Percentiles rank a stretch among this genome's conserved stretches.
These are phyloP conservation scores for Aspergillus sclerotioniger DNA, from an alignment of 495 filamentous ascomycete species.

Conservation along the genomic window DNA sequence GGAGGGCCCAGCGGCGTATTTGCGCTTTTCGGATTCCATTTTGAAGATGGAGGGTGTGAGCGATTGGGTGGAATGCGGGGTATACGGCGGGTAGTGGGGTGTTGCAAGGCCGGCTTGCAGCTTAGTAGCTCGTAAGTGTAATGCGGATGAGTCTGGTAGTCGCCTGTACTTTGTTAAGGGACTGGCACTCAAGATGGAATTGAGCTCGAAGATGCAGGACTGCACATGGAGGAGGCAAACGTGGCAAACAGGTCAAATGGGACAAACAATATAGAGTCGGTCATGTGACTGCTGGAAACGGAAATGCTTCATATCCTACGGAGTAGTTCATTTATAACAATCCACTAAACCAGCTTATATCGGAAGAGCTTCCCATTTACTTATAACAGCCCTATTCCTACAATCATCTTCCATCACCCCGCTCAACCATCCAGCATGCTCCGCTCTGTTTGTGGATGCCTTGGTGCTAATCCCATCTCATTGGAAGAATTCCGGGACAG, in stretches of 20 bases:
- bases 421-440: neutral
- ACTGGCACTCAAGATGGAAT: neutral
- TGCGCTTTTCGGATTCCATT: slow-evolving; percentile 1
- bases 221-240: neutral
- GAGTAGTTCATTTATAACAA: too few relatives aligned
- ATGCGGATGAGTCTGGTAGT: neutral
- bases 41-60: neutral
- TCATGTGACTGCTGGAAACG: neutral
- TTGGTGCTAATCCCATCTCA: neutral
- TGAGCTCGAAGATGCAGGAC: neutral
- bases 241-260: neutral
- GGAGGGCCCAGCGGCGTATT: slow-evolving; percentile 20
- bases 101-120: neutral
- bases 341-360: too few relatives aligned
- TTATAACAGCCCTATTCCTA: too few relatives aligned
- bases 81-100: neutral
- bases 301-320: too few relatives aligned
- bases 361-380: too few relatives aligned
- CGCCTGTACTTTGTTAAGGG: neutral
- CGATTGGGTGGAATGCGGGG: neutral
- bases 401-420: too few relatives aligned
- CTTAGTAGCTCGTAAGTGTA: neutral
- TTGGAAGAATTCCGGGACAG: neutral
- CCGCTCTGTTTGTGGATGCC: neutral
- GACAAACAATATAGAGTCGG: neutral